Conservation (phyloP, 2,329 filamentous ascomycete species). For the Arthrocladium fulminans region DNA sequence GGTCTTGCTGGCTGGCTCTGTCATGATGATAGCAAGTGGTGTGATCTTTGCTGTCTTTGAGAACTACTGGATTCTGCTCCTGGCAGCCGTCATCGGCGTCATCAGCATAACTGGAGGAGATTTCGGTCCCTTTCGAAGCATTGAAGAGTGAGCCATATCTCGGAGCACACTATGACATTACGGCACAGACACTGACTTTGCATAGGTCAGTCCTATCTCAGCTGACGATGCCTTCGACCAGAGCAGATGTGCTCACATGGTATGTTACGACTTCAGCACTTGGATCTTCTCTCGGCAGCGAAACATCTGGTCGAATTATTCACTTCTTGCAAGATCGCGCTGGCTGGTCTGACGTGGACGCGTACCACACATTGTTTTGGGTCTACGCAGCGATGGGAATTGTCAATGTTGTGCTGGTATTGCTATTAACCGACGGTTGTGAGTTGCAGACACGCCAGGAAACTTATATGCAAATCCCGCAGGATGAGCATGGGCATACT, state of each 20-base stretch:
- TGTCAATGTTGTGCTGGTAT: conserved; percentile 41
- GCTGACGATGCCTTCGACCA: conserved; percentile 19
- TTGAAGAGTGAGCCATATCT: conserved; percentile 44
- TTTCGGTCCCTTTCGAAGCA: conserved; percentile 54
- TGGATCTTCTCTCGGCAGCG: conserved; percentile 47
- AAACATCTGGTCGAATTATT: conserved; percentile 44
- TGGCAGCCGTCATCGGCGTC: conserved; percentile 52
- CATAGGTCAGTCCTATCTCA: conserved; percentile 33
- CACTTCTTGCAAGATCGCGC: conserved; percentile 37
- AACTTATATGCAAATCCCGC: conserved; percentile 17
- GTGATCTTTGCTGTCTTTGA: conserved; percentile 44
- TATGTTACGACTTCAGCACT: conserved; percentile 47
- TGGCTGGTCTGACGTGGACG: conserved; percentile 42
- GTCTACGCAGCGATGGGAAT: conserved; percentile 50
- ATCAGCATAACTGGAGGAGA: conserved; percentile 56
- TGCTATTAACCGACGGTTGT: conserved; percentile 43
- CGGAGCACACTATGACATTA: neutral
- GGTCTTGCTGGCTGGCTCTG: conserved; percentile 47
- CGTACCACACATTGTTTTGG: conserved; percentile 52
- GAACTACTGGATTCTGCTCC: conserved; percentile 51
- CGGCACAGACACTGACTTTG: conserved; percentile 25
- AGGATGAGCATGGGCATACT: conserved; percentile 16
- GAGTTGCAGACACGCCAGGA: conserved; percentile 36
- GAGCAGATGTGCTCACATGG: conserved; percentile 23
- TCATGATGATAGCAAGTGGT: conserved; percentile 49